Conservation (phyloP, 306 rosid species). For the Trifolium subterraneum region DNA sequence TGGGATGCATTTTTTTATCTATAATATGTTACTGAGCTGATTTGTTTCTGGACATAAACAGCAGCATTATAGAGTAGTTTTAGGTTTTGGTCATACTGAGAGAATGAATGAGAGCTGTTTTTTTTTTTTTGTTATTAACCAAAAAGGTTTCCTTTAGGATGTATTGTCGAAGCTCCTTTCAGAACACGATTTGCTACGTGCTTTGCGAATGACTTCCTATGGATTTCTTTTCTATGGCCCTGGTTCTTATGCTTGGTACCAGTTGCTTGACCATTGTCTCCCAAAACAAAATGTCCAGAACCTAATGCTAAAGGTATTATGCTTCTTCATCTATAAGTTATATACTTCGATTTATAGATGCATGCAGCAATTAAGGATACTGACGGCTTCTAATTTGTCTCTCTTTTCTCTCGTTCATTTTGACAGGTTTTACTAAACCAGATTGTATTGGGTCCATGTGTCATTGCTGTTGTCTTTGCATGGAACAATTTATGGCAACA, state of each 20-base stretch:
- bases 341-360: neutral
- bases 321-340: constrained; percentile 10
- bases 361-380: constrained; percentile 6
- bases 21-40: neutral
- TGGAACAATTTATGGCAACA: constrained; percentile 90
- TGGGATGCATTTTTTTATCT: neutral
- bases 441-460: constrained; percentile 86
- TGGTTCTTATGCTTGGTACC: constrained; percentile 96
- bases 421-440: constrained; percentile 88
- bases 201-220: constrained; percentile 88
- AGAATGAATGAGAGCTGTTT: constrained; percentile 22
- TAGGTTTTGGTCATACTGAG: constrained; percentile 2
- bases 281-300: constrained; percentile 68
- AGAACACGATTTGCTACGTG: constrained; percentile 88
- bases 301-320: constrained; percentile 71
- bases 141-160: constrained; percentile 54
- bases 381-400: constrained; percentile 20
- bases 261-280: constrained; percentile 67
- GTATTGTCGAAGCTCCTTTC: constrained; percentile 51
- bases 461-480: constrained; percentile 89
- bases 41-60: neutral
- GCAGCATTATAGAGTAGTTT: constrained; percentile 11
- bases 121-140: constrained; percentile 36
- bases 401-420: neutral
- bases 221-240: constrained; percentile 93